phyloP scores from a whole-genome alignment of 2,329 filamentous ascomycete genomes.

The Trichophyton mentagrophytes region DNA sequence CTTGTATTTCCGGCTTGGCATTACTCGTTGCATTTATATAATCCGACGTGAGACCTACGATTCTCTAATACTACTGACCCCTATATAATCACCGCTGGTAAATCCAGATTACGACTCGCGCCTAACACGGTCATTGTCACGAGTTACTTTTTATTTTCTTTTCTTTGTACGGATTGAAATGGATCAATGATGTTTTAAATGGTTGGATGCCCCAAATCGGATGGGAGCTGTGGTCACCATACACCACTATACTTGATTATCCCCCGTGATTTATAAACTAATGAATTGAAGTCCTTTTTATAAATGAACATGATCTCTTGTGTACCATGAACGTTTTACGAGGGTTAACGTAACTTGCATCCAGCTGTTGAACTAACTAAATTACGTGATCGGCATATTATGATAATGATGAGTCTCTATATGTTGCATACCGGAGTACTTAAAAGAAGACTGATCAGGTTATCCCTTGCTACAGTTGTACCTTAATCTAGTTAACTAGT shows the following conservation, averaged over 20 bases:
- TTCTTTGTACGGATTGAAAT: background rate
- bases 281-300: background rate
- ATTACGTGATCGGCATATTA: no score
- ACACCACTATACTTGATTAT: background rate
- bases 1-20: background rate
- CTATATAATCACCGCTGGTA: background rate
- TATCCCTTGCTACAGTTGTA: no score
- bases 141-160: background rate
- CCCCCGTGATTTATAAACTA: background rate
- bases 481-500: no score
- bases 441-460: no score
- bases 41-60: background rate
- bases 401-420: no score
- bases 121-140: background rate
- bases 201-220: background rate
- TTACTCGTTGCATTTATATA: constrained; percentile 2
- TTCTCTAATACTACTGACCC: background rate
- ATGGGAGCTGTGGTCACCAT: background rate
- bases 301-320: background rate
- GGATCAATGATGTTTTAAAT: background rate
- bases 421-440: no score
- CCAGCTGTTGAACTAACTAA: no score
- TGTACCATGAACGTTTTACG: no score
- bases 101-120: background rate
- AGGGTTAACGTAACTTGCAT: no score